Evolutionary conservation across 768 basidiomycete species (phyloP).

Genomic region (Trametes cinnabarina): DNA sequence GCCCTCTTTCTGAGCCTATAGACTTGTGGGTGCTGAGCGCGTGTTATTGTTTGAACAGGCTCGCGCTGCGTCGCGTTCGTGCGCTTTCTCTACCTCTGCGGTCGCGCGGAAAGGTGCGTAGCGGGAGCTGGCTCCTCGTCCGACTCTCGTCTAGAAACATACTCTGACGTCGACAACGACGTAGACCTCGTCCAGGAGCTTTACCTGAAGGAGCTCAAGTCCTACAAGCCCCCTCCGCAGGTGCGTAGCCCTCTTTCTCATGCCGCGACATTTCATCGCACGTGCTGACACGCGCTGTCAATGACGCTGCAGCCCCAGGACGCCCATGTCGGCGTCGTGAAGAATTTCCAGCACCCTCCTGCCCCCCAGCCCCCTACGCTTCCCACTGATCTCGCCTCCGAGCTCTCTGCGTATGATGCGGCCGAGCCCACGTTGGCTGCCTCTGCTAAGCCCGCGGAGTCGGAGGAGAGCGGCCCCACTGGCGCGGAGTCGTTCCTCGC

Average conservation of each 20-base stretch:
- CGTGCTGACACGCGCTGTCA: not conserved
- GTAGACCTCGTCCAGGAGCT: constrained; percentile 91
- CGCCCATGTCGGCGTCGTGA: constrained; percentile 86
- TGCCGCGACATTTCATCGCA: not conserved
- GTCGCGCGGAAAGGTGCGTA: constrained; percentile 62
- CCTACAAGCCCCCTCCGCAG: constrained; percentile 74
- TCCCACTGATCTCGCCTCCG: constrained; percentile 82
- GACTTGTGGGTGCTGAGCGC: not conserved
- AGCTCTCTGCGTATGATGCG: constrained; percentile 83
- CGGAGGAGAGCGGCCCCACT: constrained; percentile 26
- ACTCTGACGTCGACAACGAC: constrained; percentile 14
- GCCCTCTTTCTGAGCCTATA: constrained; percentile 6
- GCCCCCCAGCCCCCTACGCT: constrained; percentile 73
- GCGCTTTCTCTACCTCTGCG: constrained; percentile 60
- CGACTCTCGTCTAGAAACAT: constrained; percentile 10
- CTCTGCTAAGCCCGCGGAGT: constrained; percentile 33
- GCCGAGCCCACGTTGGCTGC: constrained; percentile 59
- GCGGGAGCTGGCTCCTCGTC: constrained; percentile 15
- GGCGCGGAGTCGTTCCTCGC: constrained; percentile 72
- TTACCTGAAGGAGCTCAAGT: constrained; percentile 86
- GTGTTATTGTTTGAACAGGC: constrained; percentile 37
- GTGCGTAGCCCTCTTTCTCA: constrained; percentile 50
- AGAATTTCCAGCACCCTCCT: constrained; percentile 73
- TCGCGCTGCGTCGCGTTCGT: constrained; percentile 48
- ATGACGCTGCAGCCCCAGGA: constrained; percentile 66